Evolutionary conservation across 2,329 filamentous ascomycete genomes (phyloP).

Genomic region (Exophiala dermatitidis): DNA sequence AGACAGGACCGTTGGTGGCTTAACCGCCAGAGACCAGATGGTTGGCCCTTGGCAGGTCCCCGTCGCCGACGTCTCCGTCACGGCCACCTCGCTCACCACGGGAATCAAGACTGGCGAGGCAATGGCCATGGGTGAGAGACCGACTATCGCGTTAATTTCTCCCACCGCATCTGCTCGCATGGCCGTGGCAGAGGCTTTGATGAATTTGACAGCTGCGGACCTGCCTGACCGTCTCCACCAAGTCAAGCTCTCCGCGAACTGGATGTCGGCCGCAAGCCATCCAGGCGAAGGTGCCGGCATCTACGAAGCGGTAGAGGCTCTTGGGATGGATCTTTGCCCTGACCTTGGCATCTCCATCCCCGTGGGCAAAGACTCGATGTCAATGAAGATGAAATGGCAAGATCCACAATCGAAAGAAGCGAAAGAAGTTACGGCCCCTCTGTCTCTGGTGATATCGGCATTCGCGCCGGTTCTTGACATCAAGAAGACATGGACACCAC

Average conservation of each 20-base stretch:
- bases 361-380: conserved; percentile 96
- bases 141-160: conserved; percentile 80
- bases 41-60: conserved; percentile 94
- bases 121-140: conserved; percentile 97
- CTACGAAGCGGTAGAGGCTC: conserved; percentile 88
- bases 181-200: conserved; percentile 87
- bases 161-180: conserved; percentile 86
- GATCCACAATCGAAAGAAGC: conserved; percentile 57
- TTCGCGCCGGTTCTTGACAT: conserved; percentile 80
- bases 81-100: conserved; percentile 67
- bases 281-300: conserved; percentile 85
- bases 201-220: conserved; percentile 83
- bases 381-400: conserved; percentile 97
- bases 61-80: conserved; percentile 89
- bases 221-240: conserved; percentile 65
- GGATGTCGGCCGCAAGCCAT: conserved; percentile 96
- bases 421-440: conserved; percentile 84
- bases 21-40: conserved; percentile 87
- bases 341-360: conserved; percentile 87
- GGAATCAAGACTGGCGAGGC: conserved; percentile 78
- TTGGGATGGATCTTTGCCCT: conserved; percentile 87
- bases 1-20: conserved; percentile 82
- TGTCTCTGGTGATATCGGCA: conserved; percentile 85
- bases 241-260: conserved; percentile 89
- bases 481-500: conserved; percentile 85